Evolutionary conservation across 208 protist genomes (phyloP).

Genomic region (Wallacemonas rigidus): DNA sequence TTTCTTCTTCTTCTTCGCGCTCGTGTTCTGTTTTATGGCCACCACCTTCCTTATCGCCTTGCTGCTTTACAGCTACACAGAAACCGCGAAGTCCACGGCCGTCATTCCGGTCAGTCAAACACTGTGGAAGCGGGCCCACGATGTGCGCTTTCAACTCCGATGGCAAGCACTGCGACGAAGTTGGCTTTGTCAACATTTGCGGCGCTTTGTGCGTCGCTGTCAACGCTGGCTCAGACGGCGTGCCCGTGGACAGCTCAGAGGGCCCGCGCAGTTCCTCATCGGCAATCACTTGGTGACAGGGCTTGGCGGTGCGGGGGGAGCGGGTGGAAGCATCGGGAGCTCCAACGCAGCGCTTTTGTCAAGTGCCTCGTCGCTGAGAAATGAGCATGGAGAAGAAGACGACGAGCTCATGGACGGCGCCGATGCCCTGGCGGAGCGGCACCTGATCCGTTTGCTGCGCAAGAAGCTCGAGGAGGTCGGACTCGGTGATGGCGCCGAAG

Average conservation of each 20-base stretch:
- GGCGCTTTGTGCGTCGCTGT: background rate
- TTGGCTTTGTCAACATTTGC: background rate
- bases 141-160: constrained; percentile 21
- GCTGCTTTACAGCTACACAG: constrained; percentile 19
- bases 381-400: background rate
- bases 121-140: constrained; percentile 26
- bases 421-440: background rate
- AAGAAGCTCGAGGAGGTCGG: background rate
- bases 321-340: background rate
- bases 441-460: background rate
- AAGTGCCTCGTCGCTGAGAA: background rate
- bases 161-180: constrained; percentile 5
- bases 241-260: constrained; percentile 4
- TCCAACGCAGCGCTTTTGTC: background rate
- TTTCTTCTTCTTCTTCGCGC: constrained; percentile 11
- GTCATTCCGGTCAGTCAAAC: constrained; percentile 18
- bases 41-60: constrained; percentile 6
- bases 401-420: constrained; percentile 5
- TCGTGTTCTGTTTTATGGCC: constrained; percentile 1
- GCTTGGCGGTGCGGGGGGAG: background rate
- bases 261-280: background rate
- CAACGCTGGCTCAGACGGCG: background rate
- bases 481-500: constrained; percentile 10
- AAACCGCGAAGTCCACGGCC: constrained; percentile 3
- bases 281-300: background rate